phyloP scores from a whole-genome alignment of 2,329 filamentous ascomycete species.

The Dothiorella sarmentorum region DNA sequence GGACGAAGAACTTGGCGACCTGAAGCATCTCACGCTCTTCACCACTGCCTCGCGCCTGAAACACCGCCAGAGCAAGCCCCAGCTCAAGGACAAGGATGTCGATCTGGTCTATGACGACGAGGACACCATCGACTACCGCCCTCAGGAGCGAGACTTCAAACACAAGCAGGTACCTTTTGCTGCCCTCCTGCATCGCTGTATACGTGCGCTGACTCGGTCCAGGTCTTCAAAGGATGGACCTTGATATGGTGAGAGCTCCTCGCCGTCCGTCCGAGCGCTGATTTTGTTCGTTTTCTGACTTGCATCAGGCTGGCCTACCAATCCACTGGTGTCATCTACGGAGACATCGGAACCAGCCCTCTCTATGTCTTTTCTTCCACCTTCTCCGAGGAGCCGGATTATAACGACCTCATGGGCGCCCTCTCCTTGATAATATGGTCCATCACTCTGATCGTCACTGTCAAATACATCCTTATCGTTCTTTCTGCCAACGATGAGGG shows the following conservation, averaged over 20 bases:
- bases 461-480: constrained; percentile 67
- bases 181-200: background rate
- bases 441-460: constrained; percentile 63
- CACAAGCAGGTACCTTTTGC: constrained; percentile 18
- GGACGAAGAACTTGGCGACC: constrained; percentile 5
- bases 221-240: constrained; percentile 21
- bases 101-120: constrained; percentile 19
- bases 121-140: constrained; percentile 13
- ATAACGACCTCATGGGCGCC: constrained; percentile 60
- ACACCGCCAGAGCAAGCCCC: background rate
- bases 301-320: constrained; percentile 57
- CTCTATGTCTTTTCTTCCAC: constrained; percentile 70
- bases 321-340: constrained; percentile 65
- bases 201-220: background rate
- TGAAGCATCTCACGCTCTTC: constrained; percentile 9
- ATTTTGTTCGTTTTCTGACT: constrained; percentile 2
- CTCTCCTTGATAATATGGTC: constrained; percentile 69
- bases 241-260: constrained; percentile 16
- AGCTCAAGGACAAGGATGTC: constrained; percentile 15
- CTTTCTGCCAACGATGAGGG: constrained; percentile 66
- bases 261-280: constrained; percentile 20
- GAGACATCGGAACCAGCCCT: constrained; percentile 65
- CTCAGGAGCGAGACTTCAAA: constrained; percentile 20
- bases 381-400: constrained; percentile 55
- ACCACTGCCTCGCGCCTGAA: constrained; percentile 5